phyloP scores from a whole-genome alignment of 768 basidiomycete species.

The Tylopilus intermedius region DNA sequence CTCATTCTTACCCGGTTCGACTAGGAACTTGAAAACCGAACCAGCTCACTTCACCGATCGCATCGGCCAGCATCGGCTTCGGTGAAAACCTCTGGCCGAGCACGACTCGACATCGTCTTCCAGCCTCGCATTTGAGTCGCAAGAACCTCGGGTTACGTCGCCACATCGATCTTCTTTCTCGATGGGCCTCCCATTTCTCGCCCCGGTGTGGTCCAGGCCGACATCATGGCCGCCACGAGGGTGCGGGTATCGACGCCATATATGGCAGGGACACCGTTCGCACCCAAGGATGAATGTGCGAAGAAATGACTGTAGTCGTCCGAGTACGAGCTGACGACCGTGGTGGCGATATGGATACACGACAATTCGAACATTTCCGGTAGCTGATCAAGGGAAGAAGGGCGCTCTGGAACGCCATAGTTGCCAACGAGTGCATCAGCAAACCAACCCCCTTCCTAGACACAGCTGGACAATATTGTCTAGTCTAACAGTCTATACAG shows the following conservation, averaged over 20 bases:
- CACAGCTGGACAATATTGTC: too few species aligned
- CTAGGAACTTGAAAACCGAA: background rate
- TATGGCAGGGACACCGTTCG: conserved; percentile 87
- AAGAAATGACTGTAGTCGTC: conserved; percentile 93
- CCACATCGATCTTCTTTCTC: too few species aligned
- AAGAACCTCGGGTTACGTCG: too few species aligned
- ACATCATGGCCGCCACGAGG: conserved; percentile 32
- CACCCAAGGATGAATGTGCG: conserved; percentile 77
- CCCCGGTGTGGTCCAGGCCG: too few species aligned
- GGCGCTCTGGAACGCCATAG: conserved; percentile 88
- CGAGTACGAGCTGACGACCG: conserved; percentile 92
- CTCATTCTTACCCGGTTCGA: background rate
- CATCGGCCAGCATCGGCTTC: too few species aligned
- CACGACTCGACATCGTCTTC: too few species aligned
- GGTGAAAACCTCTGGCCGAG: too few species aligned
- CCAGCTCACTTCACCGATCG: background rate
- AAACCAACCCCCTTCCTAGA: too few species aligned
- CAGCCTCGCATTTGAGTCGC: too few species aligned
- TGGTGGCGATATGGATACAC: conserved; percentile 86
- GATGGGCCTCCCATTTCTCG: too few species aligned
- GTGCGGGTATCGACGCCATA: conserved; percentile 96
- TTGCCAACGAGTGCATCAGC: conserved; percentile 74
- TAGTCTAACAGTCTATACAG: too few species aligned
- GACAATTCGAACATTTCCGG: conserved; percentile 88
- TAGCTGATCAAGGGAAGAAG: conserved; percentile 45